A percentile compares a stretch with the other conserved stretches of the same genome.
Evolutionary conservation across 352 stramenopile species (phyloP).

Genomic region (Phytophthora macrochlamydospora): DNA sequence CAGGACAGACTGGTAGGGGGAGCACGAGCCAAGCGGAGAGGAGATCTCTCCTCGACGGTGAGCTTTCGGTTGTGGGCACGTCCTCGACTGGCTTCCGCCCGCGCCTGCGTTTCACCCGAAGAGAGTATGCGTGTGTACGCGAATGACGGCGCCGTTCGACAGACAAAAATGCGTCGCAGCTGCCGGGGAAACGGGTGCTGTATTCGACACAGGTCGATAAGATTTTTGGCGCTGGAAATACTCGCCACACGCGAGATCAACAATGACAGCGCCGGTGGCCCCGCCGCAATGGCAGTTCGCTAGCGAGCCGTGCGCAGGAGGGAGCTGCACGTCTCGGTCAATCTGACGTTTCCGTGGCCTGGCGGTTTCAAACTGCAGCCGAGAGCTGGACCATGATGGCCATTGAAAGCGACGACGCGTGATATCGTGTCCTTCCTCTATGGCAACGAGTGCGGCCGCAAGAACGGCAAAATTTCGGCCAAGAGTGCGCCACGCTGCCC

Average conservation of each 20-base stretch:
- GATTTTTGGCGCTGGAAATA: too few species aligned
- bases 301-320: too few species aligned
- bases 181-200: neutral
- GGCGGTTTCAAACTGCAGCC: conserved; percentile 2
- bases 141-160: neutral
- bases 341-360: neutral
- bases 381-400: neutral
- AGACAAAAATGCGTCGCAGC: neutral
- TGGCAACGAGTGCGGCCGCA: neutral
- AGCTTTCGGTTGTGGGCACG: conserved; percentile 6
- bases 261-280: too few species aligned
- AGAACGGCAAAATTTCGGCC: neutral
- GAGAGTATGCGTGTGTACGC: neutral
- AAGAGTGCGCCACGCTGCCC: too few species aligned
- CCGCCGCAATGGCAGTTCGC: too few species aligned
- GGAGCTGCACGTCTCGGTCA: too few species aligned
- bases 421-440: neutral
- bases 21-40: neutral
- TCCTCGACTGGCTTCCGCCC: conserved; percentile 4
- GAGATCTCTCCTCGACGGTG: neutral
- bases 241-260: too few species aligned
- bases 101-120: neutral
- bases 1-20: conserved; percentile 10
- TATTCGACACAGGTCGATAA: too few species aligned
- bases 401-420: neutral